Conservation (phyloP, 2,329 filamentous ascomycete species). For the Penicillium sp. region DNA sequence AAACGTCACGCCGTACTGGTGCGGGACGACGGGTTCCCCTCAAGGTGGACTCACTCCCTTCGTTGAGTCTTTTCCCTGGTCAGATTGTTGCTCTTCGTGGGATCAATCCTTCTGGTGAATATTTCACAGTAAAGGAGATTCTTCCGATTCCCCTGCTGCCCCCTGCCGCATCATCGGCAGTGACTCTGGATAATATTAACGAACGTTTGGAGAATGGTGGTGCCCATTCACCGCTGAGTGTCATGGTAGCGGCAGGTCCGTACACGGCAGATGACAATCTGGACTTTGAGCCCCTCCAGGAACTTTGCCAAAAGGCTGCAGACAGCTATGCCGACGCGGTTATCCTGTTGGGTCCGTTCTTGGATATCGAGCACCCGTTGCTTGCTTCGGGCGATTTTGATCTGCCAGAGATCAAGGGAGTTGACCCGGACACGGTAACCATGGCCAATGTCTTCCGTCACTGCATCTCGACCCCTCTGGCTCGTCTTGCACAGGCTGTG, state of each 20-base stretch:
- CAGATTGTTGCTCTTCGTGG: conserved; percentile 88
- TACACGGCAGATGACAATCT: conserved; percentile 93
- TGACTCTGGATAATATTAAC: conserved; percentile 67
- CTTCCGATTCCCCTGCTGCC: conserved; percentile 74
- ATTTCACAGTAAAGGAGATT: conserved; percentile 78
- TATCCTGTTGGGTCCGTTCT: conserved; percentile 81
- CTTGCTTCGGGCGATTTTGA: conserved; percentile 80
- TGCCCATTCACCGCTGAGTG: conserved; percentile 67
- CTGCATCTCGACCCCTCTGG: conserved; percentile 73
- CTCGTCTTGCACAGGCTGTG: conserved; percentile 67
- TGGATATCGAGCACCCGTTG: conserved; percentile 88
- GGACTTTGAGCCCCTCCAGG: conserved; percentile 82
- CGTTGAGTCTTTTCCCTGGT: conserved; percentile 87
- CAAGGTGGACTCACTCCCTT: conserved; percentile 67
- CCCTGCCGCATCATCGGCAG: conserved; percentile 69
- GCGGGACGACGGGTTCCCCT: conserved; percentile 80
- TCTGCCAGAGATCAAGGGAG: conserved; percentile 64
- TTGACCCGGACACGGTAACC: conserved; percentile 76
- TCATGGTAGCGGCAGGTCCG: conserved; percentile 80
- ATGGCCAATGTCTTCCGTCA: conserved; percentile 81
- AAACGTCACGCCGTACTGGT: conserved; percentile 81
- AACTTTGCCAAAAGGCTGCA: conserved; percentile 75
- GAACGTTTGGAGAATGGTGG: conserved; percentile 67
- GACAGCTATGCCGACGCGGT: conserved; percentile 75
- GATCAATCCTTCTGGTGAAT: conserved; percentile 80